phyloP scores from a whole-genome alignment of 805 yeast species.

The Wickerhamomyces kurtzmanii region DNA sequence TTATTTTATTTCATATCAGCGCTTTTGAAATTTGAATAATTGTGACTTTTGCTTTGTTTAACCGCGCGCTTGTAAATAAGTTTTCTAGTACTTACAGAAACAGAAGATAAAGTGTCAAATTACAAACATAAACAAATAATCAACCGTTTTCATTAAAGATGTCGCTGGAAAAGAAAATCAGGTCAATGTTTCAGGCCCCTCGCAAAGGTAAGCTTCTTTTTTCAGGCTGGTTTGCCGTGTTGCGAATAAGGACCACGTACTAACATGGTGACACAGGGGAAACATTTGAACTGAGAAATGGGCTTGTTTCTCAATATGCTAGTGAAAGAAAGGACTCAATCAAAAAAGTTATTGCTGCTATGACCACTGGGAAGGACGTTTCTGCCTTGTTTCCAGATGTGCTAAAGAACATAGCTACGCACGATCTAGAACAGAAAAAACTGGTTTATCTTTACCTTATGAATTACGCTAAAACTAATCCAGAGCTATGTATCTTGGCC shows the following conservation, averaged over 20 bases:
- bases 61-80: too few species aligned
- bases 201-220: slow-evolving; percentile 29
- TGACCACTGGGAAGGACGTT: slow-evolving; percentile 97
- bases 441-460: slow-evolving; percentile 88
- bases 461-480: slow-evolving; percentile 96
- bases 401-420: slow-evolving; percentile 91
- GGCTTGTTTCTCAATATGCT: slow-evolving; percentile 91
- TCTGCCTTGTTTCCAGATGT: slow-evolving; percentile 93
- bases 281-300: slow-evolving; percentile 82
- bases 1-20: too few species aligned
- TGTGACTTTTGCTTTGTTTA: too few species aligned
- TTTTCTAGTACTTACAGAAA: too few species aligned
- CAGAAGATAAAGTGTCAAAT: too few species aligned
- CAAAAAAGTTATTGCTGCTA: slow-evolving; percentile 92
- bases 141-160: slow-evolving; percentile 4
- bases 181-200: slow-evolving; percentile 49
- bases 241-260: too few species aligned
- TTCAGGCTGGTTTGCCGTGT: slow-evolving; percentile 3
- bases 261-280: slow-evolving; percentile 38
- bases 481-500: slow-evolving; percentile 91
- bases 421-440: slow-evolving; percentile 93
- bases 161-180: slow-evolving; percentile 39
- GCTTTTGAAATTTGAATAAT: too few species aligned
- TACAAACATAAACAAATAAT: not conserved
- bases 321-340: slow-evolving; percentile 94